Evolutionary conservation across 192 early-diverging fungal genomes (phyloP).

Genomic region (Lobosporangium transversale): DNA sequence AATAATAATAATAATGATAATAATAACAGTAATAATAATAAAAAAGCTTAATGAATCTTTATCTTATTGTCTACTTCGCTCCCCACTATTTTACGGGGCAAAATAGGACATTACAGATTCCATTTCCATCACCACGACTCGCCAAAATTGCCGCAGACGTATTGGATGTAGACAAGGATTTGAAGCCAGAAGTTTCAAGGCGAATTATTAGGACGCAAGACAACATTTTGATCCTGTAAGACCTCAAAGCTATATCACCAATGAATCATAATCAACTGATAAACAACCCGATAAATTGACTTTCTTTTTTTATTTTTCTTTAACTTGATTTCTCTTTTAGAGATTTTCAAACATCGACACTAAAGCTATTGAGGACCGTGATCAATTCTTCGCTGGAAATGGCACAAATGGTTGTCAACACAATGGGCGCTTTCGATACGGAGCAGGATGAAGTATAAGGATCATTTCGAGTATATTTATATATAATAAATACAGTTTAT

Average conservation of each 20-base stretch:
- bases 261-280: too few species aligned
- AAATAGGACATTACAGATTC: slow-evolving; percentile 47
- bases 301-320: too few species aligned
- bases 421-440: slow-evolving; percentile 42
- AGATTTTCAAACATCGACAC: slow-evolving; percentile 44
- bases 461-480: background rate
- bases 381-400: slow-evolving; percentile 51
- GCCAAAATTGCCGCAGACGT: slow-evolving; percentile 51
- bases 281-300: too few species aligned
- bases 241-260: background rate
- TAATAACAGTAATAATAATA: too few species aligned
- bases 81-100: too few species aligned
- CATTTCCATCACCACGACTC: slow-evolving; percentile 38
- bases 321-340: too few species aligned
- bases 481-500: too few species aligned
- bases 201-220: slow-evolving; percentile 40
- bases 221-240: slow-evolving; percentile 34
- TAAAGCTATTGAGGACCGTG: slow-evolving; percentile 42
- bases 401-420: slow-evolving; percentile 47
- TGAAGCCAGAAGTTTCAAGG: slow-evolving; percentile 48
- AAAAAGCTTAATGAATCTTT: too few species aligned
- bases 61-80: too few species aligned
- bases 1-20: too few species aligned
- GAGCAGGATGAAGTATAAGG: slow-evolving; percentile 11
- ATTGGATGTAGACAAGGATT: slow-evolving; percentile 49